Evolutionary conservation across 148 eudicot genomes (phyloP).

Genomic region (Amaranthus cruentus): DNA sequence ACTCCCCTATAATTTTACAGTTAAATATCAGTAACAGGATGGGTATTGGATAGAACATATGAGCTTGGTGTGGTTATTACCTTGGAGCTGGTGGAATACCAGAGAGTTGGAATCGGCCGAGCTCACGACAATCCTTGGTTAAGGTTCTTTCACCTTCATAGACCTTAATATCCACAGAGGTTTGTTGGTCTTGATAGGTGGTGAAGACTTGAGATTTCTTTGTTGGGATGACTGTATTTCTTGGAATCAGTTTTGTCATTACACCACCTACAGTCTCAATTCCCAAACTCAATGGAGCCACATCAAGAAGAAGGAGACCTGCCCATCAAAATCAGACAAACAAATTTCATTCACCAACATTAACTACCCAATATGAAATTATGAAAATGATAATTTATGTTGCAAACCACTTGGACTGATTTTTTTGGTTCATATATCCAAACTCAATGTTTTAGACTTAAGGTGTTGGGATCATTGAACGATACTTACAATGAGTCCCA

Average conservation of each 20-base stretch:
- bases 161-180: slow-evolving; percentile 45
- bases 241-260: slow-evolving; percentile 63
- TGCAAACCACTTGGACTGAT: no score
- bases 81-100: slow-evolving; percentile 75
- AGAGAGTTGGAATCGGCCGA: slow-evolving; percentile 45
- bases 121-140: slow-evolving; percentile 54
- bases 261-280: slow-evolving; percentile 65
- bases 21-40: background rate
- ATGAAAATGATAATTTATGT: no score
- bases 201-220: slow-evolving; percentile 54
- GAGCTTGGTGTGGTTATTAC: slow-evolving; percentile 16
- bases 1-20: slow-evolving; percentile 38
- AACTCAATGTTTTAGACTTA: no score
- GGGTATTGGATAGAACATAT: background rate
- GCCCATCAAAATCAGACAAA: background rate
- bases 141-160: slow-evolving; percentile 58
- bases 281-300: slow-evolving; percentile 56
- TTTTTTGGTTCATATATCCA: no score
- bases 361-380: background rate
- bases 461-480: no score
- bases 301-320: slow-evolving; percentile 52
- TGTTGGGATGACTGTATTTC: slow-evolving; percentile 51
- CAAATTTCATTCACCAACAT: background rate
- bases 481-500: no score
- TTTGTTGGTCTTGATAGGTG: slow-evolving; percentile 57